A percentile compares a stretch with the other conserved stretches of the same genome.
These are phyloP conservation scores for Capsella rubella DNA, from an alignment of 441 rosid species.

Conservation along the genomic window DNA sequence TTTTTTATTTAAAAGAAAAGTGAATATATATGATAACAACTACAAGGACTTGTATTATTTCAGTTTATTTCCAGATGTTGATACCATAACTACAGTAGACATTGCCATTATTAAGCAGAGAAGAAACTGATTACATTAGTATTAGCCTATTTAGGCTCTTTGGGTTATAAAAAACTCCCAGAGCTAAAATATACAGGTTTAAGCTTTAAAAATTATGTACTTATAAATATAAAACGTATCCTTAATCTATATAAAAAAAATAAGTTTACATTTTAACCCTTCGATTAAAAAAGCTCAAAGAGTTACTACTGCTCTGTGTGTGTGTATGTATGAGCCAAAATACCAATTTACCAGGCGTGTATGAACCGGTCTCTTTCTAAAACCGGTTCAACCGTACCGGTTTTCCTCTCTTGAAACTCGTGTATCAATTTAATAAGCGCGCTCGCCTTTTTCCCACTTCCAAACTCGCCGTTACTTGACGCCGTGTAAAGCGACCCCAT, in stretches of 20 bases:
- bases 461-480: slow-evolving; percentile 68
- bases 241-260: slow-evolving; percentile 23
- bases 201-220: neutral
- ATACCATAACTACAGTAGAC: neutral
- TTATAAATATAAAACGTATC: neutral
- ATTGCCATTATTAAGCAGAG: slow-evolving; percentile 24
- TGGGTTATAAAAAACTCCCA: slow-evolving; percentile 36
- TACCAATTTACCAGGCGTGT: slow-evolving; percentile 73
- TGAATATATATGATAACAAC: too few relatives aligned
- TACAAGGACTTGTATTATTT: neutral
- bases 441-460: slow-evolving; percentile 76
- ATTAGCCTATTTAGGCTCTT: slow-evolving; percentile 22
- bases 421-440: slow-evolving; percentile 73
- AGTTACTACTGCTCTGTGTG: slow-evolving; percentile 30
- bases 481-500: slow-evolving; percentile 73
- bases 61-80: neutral
- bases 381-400: slow-evolving; percentile 47
- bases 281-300: slow-evolving; percentile 42
- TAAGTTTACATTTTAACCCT: slow-evolving; percentile 9
- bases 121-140: slow-evolving; percentile 33
- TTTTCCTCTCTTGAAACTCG: slow-evolving; percentile 61
- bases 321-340: slow-evolving; percentile 34
- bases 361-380: slow-evolving; percentile 57
- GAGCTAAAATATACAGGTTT: slow-evolving; percentile 30
- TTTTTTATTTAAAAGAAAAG: too few relatives aligned